These are phyloP conservation scores for Penicillium desertorum DNA, from an alignment of 495 filamentous ascomycete species.

Conservation along the genomic window DNA sequence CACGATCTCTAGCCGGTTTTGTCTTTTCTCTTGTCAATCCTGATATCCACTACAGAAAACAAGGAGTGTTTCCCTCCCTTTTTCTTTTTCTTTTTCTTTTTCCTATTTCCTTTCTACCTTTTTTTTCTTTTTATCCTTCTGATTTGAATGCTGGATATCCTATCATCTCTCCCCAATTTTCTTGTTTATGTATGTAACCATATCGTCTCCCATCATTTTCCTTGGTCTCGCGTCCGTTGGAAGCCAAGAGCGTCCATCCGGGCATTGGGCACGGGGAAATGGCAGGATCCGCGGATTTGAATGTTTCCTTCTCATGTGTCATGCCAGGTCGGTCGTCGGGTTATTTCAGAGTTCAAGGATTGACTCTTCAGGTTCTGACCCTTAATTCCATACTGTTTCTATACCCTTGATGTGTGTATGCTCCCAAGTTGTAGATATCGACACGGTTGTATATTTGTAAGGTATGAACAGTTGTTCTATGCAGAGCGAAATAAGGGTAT, in stretches of 20 bases:
- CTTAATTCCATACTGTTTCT: constrained; percentile 12
- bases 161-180: constrained; percentile 33
- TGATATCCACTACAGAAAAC: constrained; percentile 44
- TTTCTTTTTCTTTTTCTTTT: constrained; percentile 20
- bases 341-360: constrained; percentile 40
- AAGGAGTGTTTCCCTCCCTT: constrained; percentile 22
- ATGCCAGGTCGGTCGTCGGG: constrained; percentile 44
- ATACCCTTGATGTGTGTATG: background rate
- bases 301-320: constrained; percentile 47
- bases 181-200: constrained; percentile 42
- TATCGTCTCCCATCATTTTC: constrained; percentile 36
- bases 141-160: constrained; percentile 48
- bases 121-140: constrained; percentile 19
- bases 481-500: constrained; percentile 2
- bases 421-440: background rate
- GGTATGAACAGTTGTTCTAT: background rate
- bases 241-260: constrained; percentile 29
- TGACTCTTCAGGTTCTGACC: constrained; percentile 32
- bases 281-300: constrained; percentile 40
- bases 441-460: background rate
- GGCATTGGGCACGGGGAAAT: constrained; percentile 33
- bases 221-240: constrained; percentile 35
- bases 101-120: constrained; percentile 18
- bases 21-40: constrained; percentile 28
- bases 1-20: constrained; percentile 49